A percentile compares a stretch with the other conserved stretches of the same genome.
phyloP scores from a whole-genome alignment of 495 filamentous ascomycete species.

The Tirmania nivea region DNA sequence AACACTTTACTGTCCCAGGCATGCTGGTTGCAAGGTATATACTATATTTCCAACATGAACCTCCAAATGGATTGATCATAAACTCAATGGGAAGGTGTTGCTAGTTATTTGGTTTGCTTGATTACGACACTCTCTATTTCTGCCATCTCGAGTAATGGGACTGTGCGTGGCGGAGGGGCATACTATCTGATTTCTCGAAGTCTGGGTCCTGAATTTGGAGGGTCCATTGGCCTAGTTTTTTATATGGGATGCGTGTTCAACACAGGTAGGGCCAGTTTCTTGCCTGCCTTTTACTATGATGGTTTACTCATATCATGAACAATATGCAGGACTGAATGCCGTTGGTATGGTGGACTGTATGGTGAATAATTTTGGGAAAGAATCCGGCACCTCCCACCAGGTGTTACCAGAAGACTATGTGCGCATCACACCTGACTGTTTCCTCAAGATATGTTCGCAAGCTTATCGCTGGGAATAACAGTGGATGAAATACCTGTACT shows the following conservation, averaged over 20 bases:
- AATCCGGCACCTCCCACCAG: slow-evolving; percentile 35
- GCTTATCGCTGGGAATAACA: slow-evolving; percentile 5
- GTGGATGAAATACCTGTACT: slow-evolving; percentile 65
- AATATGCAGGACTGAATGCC: slow-evolving; percentile 45
- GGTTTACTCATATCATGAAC: no score
- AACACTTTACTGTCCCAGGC: slow-evolving; percentile 23
- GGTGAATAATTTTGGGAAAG: slow-evolving; percentile 47
- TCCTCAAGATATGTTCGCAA: no score
- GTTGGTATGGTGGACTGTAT: slow-evolving; percentile 72
- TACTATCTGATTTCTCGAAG: slow-evolving; percentile 80
- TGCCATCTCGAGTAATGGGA: slow-evolving; percentile 76
- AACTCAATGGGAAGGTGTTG: background rate
- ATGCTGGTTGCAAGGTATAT: slow-evolving; percentile 41
- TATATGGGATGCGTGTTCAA: slow-evolving; percentile 71
- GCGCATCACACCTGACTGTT: background rate
- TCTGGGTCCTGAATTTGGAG: slow-evolving; percentile 71
- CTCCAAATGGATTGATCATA: background rate
- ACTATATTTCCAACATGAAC: background rate
- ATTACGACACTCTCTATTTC: slow-evolving; percentile 71
- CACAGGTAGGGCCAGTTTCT: slow-evolving; percentile 22
- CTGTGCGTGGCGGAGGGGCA: slow-evolving; percentile 67
- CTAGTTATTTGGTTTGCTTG: slow-evolving; percentile 47
- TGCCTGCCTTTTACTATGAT: no score
- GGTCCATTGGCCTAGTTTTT: slow-evolving; percentile 78
- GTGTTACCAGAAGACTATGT: slow-evolving; percentile 42